Evolutionary conservation across 345 rosid genomes (phyloP).

Genomic region (Litchi chinensis): DNA sequence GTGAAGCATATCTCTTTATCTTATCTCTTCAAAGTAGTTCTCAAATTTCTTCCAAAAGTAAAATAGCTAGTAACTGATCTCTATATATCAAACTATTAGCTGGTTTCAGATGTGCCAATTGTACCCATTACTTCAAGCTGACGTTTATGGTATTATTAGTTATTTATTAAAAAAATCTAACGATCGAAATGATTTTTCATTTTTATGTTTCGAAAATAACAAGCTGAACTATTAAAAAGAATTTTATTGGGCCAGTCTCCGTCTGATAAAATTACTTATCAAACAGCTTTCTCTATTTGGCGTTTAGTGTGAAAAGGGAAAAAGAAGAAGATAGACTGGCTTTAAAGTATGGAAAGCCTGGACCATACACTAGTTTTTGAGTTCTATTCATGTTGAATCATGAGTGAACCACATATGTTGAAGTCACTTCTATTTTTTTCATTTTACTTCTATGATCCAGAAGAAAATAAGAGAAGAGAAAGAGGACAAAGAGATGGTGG

Average conservation of each 20-base stretch:
- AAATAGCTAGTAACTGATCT: no score
- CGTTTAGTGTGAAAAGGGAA: background rate
- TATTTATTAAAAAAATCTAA: no score
- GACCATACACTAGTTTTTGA: constrained; percentile 7
- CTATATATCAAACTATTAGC: no score
- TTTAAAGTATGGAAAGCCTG: background rate
- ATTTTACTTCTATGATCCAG: background rate
- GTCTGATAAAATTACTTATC: background rate
- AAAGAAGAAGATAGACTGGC: background rate
- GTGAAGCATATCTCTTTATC: background rate
- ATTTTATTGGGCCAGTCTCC: background rate
- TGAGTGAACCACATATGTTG: background rate
- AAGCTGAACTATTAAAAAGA: no score
- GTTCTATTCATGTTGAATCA: background rate
- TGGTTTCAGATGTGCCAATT: background rate
- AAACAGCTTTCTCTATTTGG: background rate
- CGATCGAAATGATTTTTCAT: no score
- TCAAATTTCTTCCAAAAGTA: constrained; percentile 2
- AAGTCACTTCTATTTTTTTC: background rate
- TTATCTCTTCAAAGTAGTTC: background rate
- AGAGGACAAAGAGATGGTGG: constrained; percentile 4
- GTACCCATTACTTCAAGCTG: no score
- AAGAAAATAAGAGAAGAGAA: background rate
- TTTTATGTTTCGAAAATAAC: no score
- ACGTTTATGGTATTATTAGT: no score